Evolutionary conservation across 257 asterid species (phyloP), one percentile per base, ranked within the genome.

Genomic region (Lavandula angustifolia): DNA sequence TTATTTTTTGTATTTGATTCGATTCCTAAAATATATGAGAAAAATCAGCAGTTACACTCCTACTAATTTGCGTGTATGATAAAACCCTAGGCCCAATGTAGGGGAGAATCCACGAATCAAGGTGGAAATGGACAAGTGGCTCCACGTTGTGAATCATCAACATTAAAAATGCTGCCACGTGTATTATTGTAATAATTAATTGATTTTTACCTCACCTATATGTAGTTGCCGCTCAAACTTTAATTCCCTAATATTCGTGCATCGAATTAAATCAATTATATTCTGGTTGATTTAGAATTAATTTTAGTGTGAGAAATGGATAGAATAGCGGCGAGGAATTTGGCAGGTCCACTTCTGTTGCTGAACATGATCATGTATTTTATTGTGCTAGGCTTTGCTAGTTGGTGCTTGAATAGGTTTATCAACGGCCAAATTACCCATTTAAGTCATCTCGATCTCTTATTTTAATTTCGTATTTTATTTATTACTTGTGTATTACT

Each of bases 311-410:
- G 27, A 22, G 27, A 70, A 47, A 92, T 88, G 96, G 92, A 92
- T 2, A 75, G 85, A 38, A 69, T 88, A 3, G 92, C 78, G 3
- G 94, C 85, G 33, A 82, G 91, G 62, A 83, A 16, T 16, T 5
- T 92, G 67, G 95, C 91, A 60, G 95, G 84, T 33, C 96, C 98
- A 14, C 74, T 92, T 78, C 69, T 87, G 82, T 80, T 86, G 53
- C 69, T 85, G n/a, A 92, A 88, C 69, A 64, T 92, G 66, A 18
- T 83, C 12, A 85, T 92, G 98, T 92, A 87, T 63, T 47, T 76
- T 0, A 80, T 92, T 37, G 81, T 80, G 3, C 71, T 92, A 55
- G 91, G 90, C 3, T 92, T 92, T 54, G 81, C 98, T 2, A 92
- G 98, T 60, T 92, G 96, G 96, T 85, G 95, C 46, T 76, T 92